phyloP scores from a whole-genome alignment of 2,329 filamentous ascomycete species.

The Westerdykella aurantiaca region DNA sequence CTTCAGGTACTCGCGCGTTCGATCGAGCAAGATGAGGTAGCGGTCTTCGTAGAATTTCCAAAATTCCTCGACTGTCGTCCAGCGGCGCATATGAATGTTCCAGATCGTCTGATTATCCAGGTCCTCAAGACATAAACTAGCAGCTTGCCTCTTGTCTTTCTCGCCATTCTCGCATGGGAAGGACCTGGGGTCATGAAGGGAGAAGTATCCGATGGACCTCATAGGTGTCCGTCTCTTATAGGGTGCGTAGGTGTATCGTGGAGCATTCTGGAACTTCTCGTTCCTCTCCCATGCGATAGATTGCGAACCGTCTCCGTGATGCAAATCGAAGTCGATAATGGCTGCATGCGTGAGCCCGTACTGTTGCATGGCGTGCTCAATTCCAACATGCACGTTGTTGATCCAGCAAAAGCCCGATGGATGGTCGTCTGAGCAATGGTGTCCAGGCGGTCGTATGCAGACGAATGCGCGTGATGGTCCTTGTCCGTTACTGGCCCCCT shows the following conservation, averaged over 20 bases:
- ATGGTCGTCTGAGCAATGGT: constrained; percentile 84
- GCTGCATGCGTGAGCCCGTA: constrained; percentile 90
- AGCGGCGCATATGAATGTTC: constrained; percentile 90
- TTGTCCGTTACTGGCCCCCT: constrained; percentile 38
- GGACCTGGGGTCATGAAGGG: constrained; percentile 95
- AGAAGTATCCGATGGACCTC: constrained; percentile 86
- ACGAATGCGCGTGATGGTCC: constrained; percentile 78
- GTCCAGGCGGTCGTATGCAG: constrained; percentile 84
- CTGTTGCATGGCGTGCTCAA: constrained; percentile 77
- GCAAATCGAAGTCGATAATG: constrained; percentile 47
- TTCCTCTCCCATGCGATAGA: constrained; percentile 91
- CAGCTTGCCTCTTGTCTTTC: constrained; percentile 85
- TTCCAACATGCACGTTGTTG: constrained; percentile 96
- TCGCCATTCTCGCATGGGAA: constrained; percentile 96
- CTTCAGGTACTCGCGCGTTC: constrained; percentile 71
- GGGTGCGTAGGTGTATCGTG: constrained; percentile 61
- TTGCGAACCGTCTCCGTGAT: constrained; percentile 67
- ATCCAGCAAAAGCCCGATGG: constrained; percentile 98
- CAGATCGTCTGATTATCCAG: constrained; percentile 91
- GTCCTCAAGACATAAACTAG: constrained; percentile 89
- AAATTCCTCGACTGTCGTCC: constrained; percentile 77
- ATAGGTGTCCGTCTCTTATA: constrained; percentile 64
- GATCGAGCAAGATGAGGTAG: constrained; percentile 72
- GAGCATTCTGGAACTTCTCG: constrained; percentile 55
- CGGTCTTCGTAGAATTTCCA: constrained; percentile 80